A percentile compares a stretch with the other conserved stretches of the same genome.
Conservation (phyloP, 495 filamentous ascomycete genomes). For the Tuber microsphaerosporum region DNA sequence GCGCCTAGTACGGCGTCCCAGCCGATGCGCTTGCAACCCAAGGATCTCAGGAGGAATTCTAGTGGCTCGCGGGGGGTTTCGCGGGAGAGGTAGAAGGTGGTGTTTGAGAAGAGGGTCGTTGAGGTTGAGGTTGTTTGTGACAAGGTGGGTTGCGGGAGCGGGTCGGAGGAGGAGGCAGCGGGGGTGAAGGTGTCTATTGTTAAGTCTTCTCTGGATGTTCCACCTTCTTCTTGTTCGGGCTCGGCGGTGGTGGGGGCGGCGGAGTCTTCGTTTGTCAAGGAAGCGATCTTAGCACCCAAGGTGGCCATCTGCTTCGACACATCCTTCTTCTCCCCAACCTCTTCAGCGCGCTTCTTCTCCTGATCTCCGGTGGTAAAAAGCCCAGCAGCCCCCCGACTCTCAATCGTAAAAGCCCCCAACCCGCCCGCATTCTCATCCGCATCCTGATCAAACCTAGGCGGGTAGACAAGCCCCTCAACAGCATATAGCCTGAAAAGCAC, state of each 20-base stretch:
- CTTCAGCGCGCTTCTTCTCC: conserved; percentile 46
- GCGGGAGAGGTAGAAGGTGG: conserved; percentile 86
- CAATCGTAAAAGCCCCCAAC: conserved; percentile 81
- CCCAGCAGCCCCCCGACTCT: conserved; percentile 59
- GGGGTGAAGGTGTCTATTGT: conserved; percentile 85
- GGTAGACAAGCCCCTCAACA: conserved; percentile 80
- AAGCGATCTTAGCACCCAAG: conserved; percentile 47
- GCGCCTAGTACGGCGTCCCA: conserved; percentile 87
- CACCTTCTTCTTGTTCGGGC: conserved; percentile 45
- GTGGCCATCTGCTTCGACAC: conserved; percentile 54
- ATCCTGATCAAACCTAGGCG: conserved; percentile 80
- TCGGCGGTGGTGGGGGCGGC: conserved; percentile 42
- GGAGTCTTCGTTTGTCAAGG: conserved; percentile 44
- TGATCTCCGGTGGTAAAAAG: conserved; percentile 39
- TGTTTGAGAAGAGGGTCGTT: conserved; percentile 65
- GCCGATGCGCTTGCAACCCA: conserved; percentile 91
- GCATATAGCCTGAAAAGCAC: conserved; percentile 94
- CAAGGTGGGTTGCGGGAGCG: conserved; percentile 71
- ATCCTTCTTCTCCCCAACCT: conserved; percentile 48
- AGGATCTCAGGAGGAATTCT: conserved; percentile 88
- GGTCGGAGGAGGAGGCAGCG: conserved; percentile 57
- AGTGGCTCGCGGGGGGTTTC: conserved; percentile 85
- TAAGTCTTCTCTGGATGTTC: conserved; percentile 52
- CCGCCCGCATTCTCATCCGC: conserved; percentile 86
- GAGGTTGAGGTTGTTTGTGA: conserved; percentile 33